Evolutionary conservation across 768 basidiomycete genomes (phyloP), one percentile per base, ranked within the genome.

Genomic region (Butyriboletus loyo): DNA sequence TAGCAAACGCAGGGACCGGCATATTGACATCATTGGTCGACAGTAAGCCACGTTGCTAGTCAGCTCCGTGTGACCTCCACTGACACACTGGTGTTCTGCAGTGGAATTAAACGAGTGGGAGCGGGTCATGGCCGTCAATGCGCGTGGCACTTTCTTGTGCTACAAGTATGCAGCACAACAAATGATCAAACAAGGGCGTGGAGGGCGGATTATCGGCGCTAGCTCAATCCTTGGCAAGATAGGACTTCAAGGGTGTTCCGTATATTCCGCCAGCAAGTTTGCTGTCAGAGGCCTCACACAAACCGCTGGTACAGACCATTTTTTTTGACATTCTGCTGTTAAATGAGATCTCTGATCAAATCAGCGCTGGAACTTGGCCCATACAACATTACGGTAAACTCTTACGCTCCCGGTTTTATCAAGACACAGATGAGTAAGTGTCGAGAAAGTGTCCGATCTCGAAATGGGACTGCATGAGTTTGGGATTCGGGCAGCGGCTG

Each of bases 91-190:
- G 2, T 41, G 22, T 41, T 19, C 22, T 19, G 5, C 25, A 52
- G 46, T 35, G 6, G 30, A 13, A 3, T 32, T 46, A 7, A n/a
- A 36, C 4, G 43, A 35, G 0, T 58, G 57, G 57, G 50, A 58
- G 8, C 43, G 19, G 2, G 8, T 46, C 10, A 51, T 58, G 40
- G 56, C 38, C 3, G 14, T 85, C 60, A 85, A 86, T 57, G 69
- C 75, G 54, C 75, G 77, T 45, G 82, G 82, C 40, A 66, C 75
- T 7, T 84, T 80, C 69, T 73, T 81, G 51, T 84, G 81, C 61
- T 85, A 83, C 45, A 81, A 84, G 44, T 75, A 83, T 55, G 84
- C 83, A 3, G 83, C 80, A 14, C 70, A 71, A 54, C 75, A 79
- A 59, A 86, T 86, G 85, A 73, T 83, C 22, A 52, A 63, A 10